Evolutionary conservation across 805 yeast species (phyloP).

Genomic region (Saccharomyces cerevisiae): DNA sequence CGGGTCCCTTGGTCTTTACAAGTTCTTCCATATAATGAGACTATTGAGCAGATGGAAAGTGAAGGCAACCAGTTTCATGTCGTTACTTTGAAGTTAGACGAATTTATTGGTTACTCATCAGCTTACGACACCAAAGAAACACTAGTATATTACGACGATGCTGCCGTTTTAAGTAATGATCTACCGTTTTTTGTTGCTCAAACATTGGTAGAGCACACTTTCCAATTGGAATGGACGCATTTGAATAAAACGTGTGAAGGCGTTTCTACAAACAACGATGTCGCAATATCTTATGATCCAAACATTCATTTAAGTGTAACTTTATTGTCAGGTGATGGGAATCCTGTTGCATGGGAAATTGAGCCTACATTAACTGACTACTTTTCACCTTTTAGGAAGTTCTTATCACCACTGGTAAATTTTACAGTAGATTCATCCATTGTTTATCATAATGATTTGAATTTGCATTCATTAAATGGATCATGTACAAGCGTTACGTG

Average conservation of each 20-base stretch:
- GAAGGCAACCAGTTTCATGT: slow-evolving; percentile 24
- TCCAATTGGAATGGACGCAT: slow-evolving; percentile 34
- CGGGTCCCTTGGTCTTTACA: slow-evolving; percentile 32
- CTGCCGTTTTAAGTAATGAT: slow-evolving; percentile 45
- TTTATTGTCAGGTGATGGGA: slow-evolving; percentile 61
- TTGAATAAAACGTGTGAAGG: slow-evolving; percentile 12
- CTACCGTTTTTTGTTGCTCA: slow-evolving; percentile 57
- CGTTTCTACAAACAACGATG: slow-evolving; percentile 12
- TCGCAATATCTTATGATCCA: slow-evolving; percentile 40
- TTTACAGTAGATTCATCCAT: slow-evolving; percentile 75
- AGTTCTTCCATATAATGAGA: slow-evolving; percentile 19
- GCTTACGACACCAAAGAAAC: slow-evolving; percentile 36
- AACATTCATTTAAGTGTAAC: slow-evolving; percentile 70
- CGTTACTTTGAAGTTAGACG: slow-evolving; percentile 34
- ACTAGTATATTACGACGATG: slow-evolving; percentile 26
- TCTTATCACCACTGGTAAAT: slow-evolving; percentile 50
- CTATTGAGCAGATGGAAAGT: slow-evolving; percentile 6
- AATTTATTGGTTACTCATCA: slow-evolving; percentile 38
- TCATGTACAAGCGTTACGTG: slow-evolving; percentile 31
- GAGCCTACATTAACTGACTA: slow-evolving; percentile 40
- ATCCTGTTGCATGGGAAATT: slow-evolving; percentile 67
- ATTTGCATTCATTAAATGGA: slow-evolving; percentile 23
- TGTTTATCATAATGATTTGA: slow-evolving; percentile 45
- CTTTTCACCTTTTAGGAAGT: slow-evolving; percentile 48
- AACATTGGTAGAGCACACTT: slow-evolving; percentile 39